phyloP scores from a whole-genome alignment of 2,329 filamentous ascomycete species.

The Cordyceps pruinosa region DNA sequence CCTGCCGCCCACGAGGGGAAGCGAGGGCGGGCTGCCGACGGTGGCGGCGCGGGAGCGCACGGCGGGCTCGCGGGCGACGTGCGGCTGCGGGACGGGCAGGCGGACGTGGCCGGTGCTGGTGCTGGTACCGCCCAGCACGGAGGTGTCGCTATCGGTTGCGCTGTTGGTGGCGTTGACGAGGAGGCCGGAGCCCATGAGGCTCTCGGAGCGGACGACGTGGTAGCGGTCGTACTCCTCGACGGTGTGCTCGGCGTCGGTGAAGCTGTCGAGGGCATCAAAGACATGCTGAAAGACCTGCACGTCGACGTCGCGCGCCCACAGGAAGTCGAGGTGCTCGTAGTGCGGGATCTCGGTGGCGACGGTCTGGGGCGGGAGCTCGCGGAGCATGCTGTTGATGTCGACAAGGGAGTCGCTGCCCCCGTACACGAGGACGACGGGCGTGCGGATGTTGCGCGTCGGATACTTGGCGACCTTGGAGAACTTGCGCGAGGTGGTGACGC shows the following conservation, averaged over 20 bases:
- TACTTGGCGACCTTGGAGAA: constrained; percentile 97
- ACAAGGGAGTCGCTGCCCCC: constrained; percentile 91
- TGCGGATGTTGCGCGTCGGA: constrained; percentile 93
- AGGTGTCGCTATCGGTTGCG: constrained; percentile 32
- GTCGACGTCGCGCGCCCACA: constrained; percentile 86
- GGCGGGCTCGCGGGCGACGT: constrained; percentile 23
- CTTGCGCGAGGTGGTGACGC: constrained; percentile 62
- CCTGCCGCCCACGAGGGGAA: neutral
- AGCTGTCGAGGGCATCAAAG: constrained; percentile 77
- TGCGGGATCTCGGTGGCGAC: constrained; percentile 80
- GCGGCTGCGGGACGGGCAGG: constrained; percentile 17
- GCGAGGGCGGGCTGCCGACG: neutral
- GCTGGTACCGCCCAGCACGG: constrained; percentile 23
- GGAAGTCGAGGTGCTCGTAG: constrained; percentile 94
- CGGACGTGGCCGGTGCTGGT: constrained; percentile 13
- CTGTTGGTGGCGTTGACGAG: constrained; percentile 20
- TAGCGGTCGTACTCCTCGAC: constrained; percentile 56
- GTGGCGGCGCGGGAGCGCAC: constrained; percentile 10
- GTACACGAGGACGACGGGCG: constrained; percentile 87
- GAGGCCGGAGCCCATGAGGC: constrained; percentile 36
- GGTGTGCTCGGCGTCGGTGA: constrained; percentile 50
- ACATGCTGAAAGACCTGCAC: constrained; percentile 83
- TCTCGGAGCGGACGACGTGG: constrained; percentile 42
- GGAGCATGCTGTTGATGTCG: constrained; percentile 87
- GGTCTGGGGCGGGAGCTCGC: constrained; percentile 77